Percentiles rank a stretch among this genome's conserved stretches.
Conservation (phyloP, 345 rosid species). For the Capsella bursapastoris region DNA sequence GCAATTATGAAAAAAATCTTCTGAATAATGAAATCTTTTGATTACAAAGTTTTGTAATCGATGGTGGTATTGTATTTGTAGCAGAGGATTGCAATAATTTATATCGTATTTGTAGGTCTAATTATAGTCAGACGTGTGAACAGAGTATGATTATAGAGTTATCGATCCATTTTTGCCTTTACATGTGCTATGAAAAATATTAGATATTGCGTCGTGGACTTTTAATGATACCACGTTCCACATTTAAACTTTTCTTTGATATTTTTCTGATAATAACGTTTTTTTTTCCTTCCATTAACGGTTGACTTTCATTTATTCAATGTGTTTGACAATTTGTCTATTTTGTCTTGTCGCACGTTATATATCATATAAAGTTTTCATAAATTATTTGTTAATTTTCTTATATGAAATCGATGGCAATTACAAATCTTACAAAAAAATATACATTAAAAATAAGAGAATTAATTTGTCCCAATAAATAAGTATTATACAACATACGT, state of each 20-base stretch:
- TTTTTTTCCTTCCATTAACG: neutral
- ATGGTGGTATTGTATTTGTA: conserved; percentile 33
- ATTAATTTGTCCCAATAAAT: no score
- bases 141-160: conserved; percentile 22
- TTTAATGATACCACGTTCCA: conserved; percentile 24
- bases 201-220: conserved; percentile 39
- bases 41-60: conserved; percentile 32
- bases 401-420: neutral
- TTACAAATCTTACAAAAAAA: no score
- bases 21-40: conserved; percentile 7
- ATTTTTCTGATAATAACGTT: neutral
- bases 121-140: conserved; percentile 41
- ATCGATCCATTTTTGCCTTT: conserved; percentile 20
- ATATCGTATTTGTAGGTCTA: conserved; percentile 21
- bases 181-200: conserved; percentile 30
- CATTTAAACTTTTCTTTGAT: conserved; percentile 1
- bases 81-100: conserved; percentile 36
- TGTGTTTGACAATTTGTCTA: neutral
- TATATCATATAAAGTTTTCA: neutral
- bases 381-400: no score
- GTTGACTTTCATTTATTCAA: conserved; percentile 19
- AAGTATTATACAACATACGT: no score
- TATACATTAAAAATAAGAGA: no score
- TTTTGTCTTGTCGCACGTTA: neutral
- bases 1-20: conserved; percentile 33